Conservation (phyloP, 768 basidiomycete species). For the Cubamyces lactineus region DNA sequence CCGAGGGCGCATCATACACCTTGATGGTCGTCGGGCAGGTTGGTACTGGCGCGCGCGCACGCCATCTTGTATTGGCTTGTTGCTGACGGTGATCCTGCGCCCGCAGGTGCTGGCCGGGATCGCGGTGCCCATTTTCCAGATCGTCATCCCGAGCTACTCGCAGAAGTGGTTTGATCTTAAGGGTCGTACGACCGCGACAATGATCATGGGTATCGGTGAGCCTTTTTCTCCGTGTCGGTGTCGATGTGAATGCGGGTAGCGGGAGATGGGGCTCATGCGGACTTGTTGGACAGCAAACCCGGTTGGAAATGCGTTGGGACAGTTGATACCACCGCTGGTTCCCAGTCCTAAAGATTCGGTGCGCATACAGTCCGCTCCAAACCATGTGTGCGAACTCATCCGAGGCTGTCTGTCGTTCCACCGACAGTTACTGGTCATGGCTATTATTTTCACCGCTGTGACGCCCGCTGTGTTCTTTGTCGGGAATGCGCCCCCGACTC, state of each 20-base stretch:
- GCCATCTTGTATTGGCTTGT: not conserved
- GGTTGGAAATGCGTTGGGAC: slow-evolving; percentile 71
- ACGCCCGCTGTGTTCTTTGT: slow-evolving; percentile 65
- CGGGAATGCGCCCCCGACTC: slow-evolving; percentile 64
- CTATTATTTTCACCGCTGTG: slow-evolving; percentile 66
- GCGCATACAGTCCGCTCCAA: slow-evolving; percentile 26
- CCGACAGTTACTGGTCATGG: slow-evolving; percentile 67
- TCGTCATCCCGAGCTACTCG: slow-evolving; percentile 79
- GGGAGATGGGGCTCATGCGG: not conserved
- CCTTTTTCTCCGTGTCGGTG: not conserved
- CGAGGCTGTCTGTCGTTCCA: not conserved
- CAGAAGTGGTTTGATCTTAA: slow-evolving; percentile 82
- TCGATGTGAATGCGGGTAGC: not conserved
- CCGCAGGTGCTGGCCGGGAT: slow-evolving; percentile 61
- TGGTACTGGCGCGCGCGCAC: slow-evolving; percentile 38
- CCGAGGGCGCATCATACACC: slow-evolving; percentile 56
- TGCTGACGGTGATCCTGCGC: not conserved
- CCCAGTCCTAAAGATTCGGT: slow-evolving; percentile 59
- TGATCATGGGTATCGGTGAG: slow-evolving; percentile 53
- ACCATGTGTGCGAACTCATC: not conserved
- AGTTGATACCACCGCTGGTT: slow-evolving; percentile 69
- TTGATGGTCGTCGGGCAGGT: slow-evolving; percentile 75
- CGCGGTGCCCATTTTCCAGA: slow-evolving; percentile 74
- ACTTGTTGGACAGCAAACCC: slow-evolving; percentile 58
- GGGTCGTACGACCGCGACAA: slow-evolving; percentile 80